Base-by-base conservation (phyloP, 2,329 filamentous ascomycete species). In the Polytolypa hystricis region DNA sequence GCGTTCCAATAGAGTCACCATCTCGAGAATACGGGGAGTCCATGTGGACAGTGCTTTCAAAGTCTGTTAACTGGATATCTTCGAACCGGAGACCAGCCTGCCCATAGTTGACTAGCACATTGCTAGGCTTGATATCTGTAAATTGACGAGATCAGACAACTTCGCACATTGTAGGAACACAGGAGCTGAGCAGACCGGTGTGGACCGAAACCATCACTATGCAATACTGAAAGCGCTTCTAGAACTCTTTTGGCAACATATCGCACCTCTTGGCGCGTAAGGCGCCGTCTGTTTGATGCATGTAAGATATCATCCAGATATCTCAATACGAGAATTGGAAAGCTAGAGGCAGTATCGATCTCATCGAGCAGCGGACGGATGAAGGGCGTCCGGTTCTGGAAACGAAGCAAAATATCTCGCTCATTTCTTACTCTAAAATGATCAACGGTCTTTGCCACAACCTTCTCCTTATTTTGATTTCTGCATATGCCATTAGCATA, bases 31-130 rank as follows among this genome's bases (percentile, higher is more conserved):
- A 43, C 2, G 4, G 14, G 10, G 42, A 47, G 10, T 30, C 30
- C 18, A 42, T 19, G 18, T 36, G 33, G 29, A 44, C 41, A 20
- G 41, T 42, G 31, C 40, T 42, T 12, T 43, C 46, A 7, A 44
- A 38, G 30, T 47, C 43, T 30, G 43, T 42, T 8, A 50, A 36
- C 21, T 49, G 43, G n/a, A 47, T 35, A 15, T 47, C 42, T 12
- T 23, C 40, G 20, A 50, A 46, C 9, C 43, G 40, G 10, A 33
- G 29, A 10, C n/a, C 27, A 26, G 5, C 33, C 2, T 33, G 31
- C 12, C 12, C 19, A 38, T 46, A 47, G 36, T 50, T 50, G n/a
- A 50, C 39, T 17, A 50, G 29, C 11, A 50, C 29, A 35, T 49
- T 47, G 34, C 38, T 39, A 15, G 41, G 37, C 37, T 47, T 45